Base-by-base conservation (phyloP, 768 basidiomycete species). In the Hygrophorus russula region DNA sequence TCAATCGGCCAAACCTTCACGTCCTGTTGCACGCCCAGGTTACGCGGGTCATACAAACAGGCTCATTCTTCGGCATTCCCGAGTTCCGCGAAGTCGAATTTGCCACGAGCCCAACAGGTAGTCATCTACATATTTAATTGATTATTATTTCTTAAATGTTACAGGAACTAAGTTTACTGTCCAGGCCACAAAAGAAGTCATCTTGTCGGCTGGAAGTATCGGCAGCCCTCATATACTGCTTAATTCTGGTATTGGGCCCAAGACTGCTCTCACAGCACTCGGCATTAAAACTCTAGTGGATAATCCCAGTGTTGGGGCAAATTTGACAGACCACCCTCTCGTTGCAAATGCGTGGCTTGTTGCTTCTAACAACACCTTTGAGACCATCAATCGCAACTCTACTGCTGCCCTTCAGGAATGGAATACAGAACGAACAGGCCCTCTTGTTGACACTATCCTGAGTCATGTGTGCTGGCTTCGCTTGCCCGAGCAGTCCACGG, bases 191-290 rank as follows among this genome's bases (percentile, higher is more conserved):
- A 27, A 54, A 17, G 61, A 62, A 41, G 56, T 63, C 10, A 51
- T 64, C 18, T 47, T 64, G 2, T 56, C 57, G 4, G 60, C 58
- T 2, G 62, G 62, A 6, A 28, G 56, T 2, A 50, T 59, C 45
- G 57, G 56, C 9, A 58, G 57, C 3, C 54, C 60, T n/a, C 43
- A 47, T 11, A 44, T 60, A 15, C 48, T 60, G 9, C 36, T 56
- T 45, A 45, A 51, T 7, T 57, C 55, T 9, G 59, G 59, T n/a
- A 55, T 63, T 19, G 61, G 61, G 6, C 47, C 56, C 35, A 10
- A 33, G 0, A 18, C n/a, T 0, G 15, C 20, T 1, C 42, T 59
- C 0, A 3, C 5, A 0, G 20, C 42, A 1, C 15, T 49, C 7
- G 51, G 53, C 2, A 46, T 59, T 33, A 13, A 29, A 2, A 1